Evolutionary conservation across 352 stramenopile genomes (phyloP).

Genomic region (Phytophthora sansomeana): DNA sequence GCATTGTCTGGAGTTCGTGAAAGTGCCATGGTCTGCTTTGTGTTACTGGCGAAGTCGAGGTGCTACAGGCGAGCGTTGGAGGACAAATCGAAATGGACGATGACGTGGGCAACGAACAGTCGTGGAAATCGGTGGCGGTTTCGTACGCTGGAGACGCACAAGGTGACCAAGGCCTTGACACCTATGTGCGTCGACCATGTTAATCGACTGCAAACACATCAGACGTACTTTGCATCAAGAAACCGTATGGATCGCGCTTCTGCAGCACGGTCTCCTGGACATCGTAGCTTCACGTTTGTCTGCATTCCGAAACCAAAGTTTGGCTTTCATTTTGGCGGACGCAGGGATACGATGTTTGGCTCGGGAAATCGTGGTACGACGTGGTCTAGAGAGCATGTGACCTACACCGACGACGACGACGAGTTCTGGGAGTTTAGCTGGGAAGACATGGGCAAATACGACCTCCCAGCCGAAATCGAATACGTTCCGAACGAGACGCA

Average conservation of each 20-base stretch:
- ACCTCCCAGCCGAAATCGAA: constrained; percentile 57
- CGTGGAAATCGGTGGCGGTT: constrained; percentile 44
- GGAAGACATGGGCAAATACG: constrained; percentile 62
- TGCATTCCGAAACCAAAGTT: constrained; percentile 58
- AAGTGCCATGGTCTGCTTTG: too few species aligned
- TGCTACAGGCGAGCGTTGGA: constrained; percentile 17
- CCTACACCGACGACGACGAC: constrained; percentile 43
- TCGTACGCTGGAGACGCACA: constrained; percentile 60
- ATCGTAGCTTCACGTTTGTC: constrained; percentile 61
- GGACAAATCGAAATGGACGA: constrained; percentile 32
- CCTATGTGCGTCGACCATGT: constrained; percentile 69
- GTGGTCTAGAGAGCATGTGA: constrained; percentile 57
- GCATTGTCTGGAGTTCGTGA: neutral
- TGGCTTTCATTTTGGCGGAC: constrained; percentile 58
- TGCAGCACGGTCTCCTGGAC: constrained; percentile 62
- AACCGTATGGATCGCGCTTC: constrained; percentile 53
- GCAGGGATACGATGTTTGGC: constrained; percentile 66
- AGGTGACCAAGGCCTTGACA: constrained; percentile 53
- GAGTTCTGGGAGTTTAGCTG: constrained; percentile 65
- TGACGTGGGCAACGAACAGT: constrained; percentile 36
- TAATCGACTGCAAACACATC: too few species aligned
- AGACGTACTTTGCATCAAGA: too few species aligned
- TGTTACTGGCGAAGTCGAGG: constrained; percentile 15
- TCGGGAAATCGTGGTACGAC: constrained; percentile 66
- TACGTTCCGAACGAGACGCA: constrained; percentile 46